Base-by-base conservation (phyloP, 371 early-diverging fungal species). In the Saksenaea vasiformis region DNA sequence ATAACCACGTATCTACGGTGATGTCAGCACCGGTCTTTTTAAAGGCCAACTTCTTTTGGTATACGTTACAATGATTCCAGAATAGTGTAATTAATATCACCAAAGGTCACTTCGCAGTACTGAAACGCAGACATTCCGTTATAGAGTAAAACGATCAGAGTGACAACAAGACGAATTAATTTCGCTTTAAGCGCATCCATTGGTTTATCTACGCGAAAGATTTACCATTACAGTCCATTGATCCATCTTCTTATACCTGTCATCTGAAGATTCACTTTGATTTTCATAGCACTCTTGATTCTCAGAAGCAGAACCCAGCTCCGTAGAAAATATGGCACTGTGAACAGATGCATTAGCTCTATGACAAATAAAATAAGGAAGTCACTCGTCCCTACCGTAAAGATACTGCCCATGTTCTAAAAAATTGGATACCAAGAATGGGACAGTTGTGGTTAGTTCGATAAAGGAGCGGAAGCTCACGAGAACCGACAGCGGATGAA, bases 71-170 rank as follows among this genome's bases (percentile, higher is more conserved):
- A 57, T 0, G 85, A 82, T 14, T 86, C 86, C 60, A 85, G 54
- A 22, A 87, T 70, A 1, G 82, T 66, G 22, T 79, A 81, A 19
- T 77, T 74, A 17, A 66, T 39, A 10, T 75, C 67, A 1, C 77
- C 84, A 72, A 90, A 90, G 31, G 79, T 81, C 5, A 80, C 76
- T 57, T 92, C 93, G 34, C 82, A 79, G 62, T 86, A 91, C 39
- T 89, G 84, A 61, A 93, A 90, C 5, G 86, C 78, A 26, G 90
- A 87, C 77, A 88, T 75, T 15, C 84, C 90, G 60, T 87, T 83
- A 67, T 90, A 93, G 11, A 92, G 54, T 38, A 92, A 72, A 0
- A 77, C 80, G 14, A 88, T 36, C 34, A 91, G 68, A 5, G 86
- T 87, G 17, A 81, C 77, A 17, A 89, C 71, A 22, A 92, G 72